phyloP scores from a whole-genome alignment of 148 eudicot species.

The Silene conica region DNA sequence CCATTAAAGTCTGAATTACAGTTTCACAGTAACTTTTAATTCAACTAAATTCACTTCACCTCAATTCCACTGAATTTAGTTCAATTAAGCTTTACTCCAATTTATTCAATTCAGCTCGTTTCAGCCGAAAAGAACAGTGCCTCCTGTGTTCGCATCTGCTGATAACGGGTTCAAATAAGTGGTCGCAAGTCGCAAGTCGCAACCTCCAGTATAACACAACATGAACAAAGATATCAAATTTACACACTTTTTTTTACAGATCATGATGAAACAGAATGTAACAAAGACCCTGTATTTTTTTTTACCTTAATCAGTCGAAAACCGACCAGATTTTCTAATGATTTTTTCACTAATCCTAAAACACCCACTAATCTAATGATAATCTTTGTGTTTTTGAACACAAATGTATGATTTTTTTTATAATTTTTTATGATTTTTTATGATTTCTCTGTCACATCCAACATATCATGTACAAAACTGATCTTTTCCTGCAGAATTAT shows the following conservation, averaged over 20 bases:
- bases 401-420: not conserved
- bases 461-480: not conserved
- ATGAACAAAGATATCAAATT: not conserved
- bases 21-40: no score
- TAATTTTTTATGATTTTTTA: not conserved
- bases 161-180: no score
- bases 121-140: no score
- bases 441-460: slow-evolving; percentile 9
- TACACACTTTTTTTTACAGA: slow-evolving; percentile 14
- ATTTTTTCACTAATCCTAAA: slow-evolving; percentile 18
- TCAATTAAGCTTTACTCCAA: no score
- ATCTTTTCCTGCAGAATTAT: slow-evolving; percentile 31
- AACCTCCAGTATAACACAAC: no score
- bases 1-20: no score
- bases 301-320: not conserved
- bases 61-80: no score
- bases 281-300: slow-evolving; percentile 6
- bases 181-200: no score
- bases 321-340: not conserved
- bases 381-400: not conserved
- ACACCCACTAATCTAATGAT: not conserved
- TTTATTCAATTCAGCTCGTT: no score
- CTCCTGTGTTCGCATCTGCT: no score
- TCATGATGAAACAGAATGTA: slow-evolving; percentile 5
- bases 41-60: no score